phyloP scores from a whole-genome alignment of 768 basidiomycete genomes.

The Tephrocybe sp. region DNA sequence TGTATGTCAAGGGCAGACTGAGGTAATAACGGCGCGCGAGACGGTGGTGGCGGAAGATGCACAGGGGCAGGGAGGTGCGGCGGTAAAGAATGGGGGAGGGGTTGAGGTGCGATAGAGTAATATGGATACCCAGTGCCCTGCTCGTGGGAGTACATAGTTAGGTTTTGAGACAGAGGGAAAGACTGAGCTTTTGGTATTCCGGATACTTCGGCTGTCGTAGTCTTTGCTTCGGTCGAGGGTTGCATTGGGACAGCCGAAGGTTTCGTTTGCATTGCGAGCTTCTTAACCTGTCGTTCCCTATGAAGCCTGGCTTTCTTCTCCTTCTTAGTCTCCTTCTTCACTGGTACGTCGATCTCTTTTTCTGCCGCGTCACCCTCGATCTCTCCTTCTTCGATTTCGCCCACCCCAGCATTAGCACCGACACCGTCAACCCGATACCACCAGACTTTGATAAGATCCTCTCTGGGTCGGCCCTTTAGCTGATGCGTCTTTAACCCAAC shows the following conservation, averaged over 20 bases:
- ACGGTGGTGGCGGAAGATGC: not conserved
- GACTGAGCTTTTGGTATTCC: not conserved
- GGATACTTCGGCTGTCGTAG: not conserved
- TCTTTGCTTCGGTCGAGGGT: not conserved
- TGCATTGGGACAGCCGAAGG: not conserved
- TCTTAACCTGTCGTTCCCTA: slow-evolving; percentile 20
- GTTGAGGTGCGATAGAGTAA: slow-evolving; percentile 3
- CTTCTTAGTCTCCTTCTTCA: slow-evolving; percentile 32
- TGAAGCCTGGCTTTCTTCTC: slow-evolving; percentile 26
- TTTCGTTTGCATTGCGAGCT: slow-evolving; percentile 13
- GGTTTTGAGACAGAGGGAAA: not conserved
- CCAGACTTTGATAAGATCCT: slow-evolving; percentile 47
- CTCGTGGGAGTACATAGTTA: not conserved
- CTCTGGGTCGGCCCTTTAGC: slow-evolving; percentile 43
- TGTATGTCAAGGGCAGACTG: slow-evolving; percentile 15
- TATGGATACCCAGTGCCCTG: slow-evolving; percentile 4
- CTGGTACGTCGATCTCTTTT: slow-evolving; percentile 17
- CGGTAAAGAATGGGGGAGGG: slow-evolving; percentile 8
- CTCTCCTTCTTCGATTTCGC: slow-evolving; percentile 51
- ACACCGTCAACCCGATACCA: slow-evolving; percentile 47
- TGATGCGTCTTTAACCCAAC: slow-evolving; percentile 32
- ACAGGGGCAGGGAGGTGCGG: not conserved
- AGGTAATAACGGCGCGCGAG: slow-evolving; percentile 8
- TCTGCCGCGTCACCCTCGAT: slow-evolving; percentile 41
- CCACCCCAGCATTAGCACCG: slow-evolving; percentile 38